Base-by-base conservation (phyloP, 176 grass and related monocot genomes). In the Zea luxurians region DNA sequence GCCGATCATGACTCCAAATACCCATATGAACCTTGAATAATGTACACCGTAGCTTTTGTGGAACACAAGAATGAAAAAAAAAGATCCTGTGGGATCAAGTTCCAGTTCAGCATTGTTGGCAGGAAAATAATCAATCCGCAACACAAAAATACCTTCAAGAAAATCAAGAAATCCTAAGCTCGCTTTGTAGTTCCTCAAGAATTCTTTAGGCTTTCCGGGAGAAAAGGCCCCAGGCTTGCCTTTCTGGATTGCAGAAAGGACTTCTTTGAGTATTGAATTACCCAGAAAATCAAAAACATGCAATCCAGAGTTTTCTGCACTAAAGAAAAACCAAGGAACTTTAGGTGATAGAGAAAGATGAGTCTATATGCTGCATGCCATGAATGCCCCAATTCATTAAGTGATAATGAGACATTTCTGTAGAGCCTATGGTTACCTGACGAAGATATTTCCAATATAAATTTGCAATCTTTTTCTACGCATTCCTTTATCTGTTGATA, bases 201-300 rank as follows among this genome's bases (percentile, higher is more conserved):
- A 99, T 8, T 90, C 90, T 89, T 85, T 85, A 60, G 96, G 96
- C 57, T 90, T 99, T 83, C 96, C 96, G 62, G 96, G 88, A 73
- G 96, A 99, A 76, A 89, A 95, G 37, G 96, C 89, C 82, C 92
- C 90, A 47, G 96, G 90, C 74, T 95, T 99, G 69, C 90, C 90
- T 70, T 95, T 99, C 66, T 95, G 84, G 71, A 99, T 93, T 37
- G 90, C 88, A 78, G 88, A 83, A 78, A 95, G 78, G 6, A 95
- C 90, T 85, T 99, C 96, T 77, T 95, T 99, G 60, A 99, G 78
- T 83, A 99, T 91, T 59, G 96, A 95, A 89, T 99, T 99, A 35
- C 90, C 92, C 75, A 99, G 78, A 85, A 99, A 99, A 86, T 95
- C 79, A 91, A 99, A 99, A 84, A 99, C 86, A 91, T 99, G 96